These are phyloP conservation scores for Cryptosporidium parvum DNA, from an alignment of 169 alveolate species.

Conservation along the genomic window DNA sequence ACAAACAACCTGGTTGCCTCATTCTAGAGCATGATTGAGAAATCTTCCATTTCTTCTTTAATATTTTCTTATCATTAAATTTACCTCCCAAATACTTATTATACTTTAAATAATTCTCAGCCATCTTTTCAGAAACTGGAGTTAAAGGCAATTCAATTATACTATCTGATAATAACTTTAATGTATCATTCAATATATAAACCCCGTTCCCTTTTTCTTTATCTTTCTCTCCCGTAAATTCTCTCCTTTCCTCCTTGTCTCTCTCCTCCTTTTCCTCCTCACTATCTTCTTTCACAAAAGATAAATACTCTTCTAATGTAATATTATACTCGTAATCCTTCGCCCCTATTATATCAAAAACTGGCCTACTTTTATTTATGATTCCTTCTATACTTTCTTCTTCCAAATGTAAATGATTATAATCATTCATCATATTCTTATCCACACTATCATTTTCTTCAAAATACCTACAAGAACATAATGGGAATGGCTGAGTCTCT, in stretches of 20 bases:
- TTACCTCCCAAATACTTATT: conserved; percentile 32
- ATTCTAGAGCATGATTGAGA: conserved; percentile 64
- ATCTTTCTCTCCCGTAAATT: background rate
- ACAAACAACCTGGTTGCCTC: conserved; percentile 67
- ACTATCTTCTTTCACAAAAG: conserved; percentile 9
- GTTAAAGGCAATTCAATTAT: conserved; percentile 13
- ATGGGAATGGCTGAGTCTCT: conserved; percentile 57
- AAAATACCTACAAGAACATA: conserved; percentile 70
- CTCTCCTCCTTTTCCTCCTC: background rate
- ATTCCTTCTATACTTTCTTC: background rate
- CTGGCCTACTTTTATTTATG: background rate
- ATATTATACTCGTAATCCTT: conserved; percentile 17
- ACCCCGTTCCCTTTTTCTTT: background rate
- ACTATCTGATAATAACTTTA: conserved; percentile 21
- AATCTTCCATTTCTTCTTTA: conserved; percentile 56
- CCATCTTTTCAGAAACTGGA: conserved; percentile 51
- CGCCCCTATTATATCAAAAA: conserved; percentile 53
- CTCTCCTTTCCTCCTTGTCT: background rate
- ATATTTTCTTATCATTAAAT: background rate
- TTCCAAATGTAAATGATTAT: background rate
- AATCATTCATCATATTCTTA: background rate
- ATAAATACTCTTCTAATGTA: conserved; percentile 60
- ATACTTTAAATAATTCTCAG: conserved; percentile 36
- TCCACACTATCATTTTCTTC: background rate
- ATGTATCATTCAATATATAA: conserved; percentile 11